These are phyloP conservation scores for Penicillium hordei DNA, from an alignment of 2,329 filamentous ascomycete species.

Conservation along the genomic window DNA sequence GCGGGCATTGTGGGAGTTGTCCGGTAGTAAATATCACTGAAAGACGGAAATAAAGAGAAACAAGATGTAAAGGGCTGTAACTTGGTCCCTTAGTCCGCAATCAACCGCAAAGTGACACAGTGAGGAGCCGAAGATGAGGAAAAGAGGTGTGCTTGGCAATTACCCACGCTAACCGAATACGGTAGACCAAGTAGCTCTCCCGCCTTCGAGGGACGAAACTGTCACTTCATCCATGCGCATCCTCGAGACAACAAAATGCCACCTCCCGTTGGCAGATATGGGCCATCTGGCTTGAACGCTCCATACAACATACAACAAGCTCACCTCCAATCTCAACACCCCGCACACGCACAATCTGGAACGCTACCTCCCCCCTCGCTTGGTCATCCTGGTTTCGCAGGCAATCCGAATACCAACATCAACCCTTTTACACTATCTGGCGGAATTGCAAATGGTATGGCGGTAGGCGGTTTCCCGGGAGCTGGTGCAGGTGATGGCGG, in stretches of 20 bases:
- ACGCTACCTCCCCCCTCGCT: conserved; percentile 59
- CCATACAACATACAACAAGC: conserved; percentile 56
- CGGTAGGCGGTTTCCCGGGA: conserved; percentile 56
- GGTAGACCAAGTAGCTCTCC: conserved; percentile 24
- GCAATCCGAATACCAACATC: conserved; percentile 64
- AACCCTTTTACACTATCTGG: conserved; percentile 62
- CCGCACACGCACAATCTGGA: conserved; percentile 45
- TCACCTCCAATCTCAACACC: conserved; percentile 44
- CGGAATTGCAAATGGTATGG: conserved; percentile 55
- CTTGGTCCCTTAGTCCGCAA: conserved; percentile 12
- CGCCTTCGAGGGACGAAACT: conserved; percentile 33
- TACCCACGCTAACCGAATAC: conserved; percentile 34
- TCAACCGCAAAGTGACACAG: conserved; percentile 10
- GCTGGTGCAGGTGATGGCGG: conserved; percentile 57
- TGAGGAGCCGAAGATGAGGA: conserved; percentile 12
- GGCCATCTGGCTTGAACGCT: conserved; percentile 57
- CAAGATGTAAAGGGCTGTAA: conserved; percentile 5
- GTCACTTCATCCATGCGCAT: conserved; percentile 19
- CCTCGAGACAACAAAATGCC: conserved; percentile 49
- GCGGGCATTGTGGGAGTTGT: conserved; percentile 49
- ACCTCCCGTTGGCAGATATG: conserved; percentile 59
- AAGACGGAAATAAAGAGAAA: conserved; percentile 12
- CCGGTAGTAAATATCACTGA: conserved; percentile 12
- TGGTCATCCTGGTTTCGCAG: conserved; percentile 67
- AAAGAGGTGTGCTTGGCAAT: conserved; percentile 31